phyloP scores from a whole-genome alignment of 495 filamentous ascomycete species.

The Penicillium dipodomyicola region DNA sequence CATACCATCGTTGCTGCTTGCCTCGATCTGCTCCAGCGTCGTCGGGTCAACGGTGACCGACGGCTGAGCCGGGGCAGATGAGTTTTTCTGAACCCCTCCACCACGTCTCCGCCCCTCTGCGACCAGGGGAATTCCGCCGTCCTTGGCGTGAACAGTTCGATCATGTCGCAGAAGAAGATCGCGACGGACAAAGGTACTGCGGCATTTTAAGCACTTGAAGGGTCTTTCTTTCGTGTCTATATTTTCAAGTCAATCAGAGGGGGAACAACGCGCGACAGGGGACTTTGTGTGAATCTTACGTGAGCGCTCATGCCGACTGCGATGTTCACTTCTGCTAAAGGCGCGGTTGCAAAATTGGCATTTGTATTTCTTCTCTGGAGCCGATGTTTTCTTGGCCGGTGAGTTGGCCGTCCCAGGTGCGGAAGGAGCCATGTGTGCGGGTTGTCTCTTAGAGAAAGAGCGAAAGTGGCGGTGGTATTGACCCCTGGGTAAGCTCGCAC shows the following conservation, averaged over 20 bases:
- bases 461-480: constrained; percentile 46
- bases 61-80: constrained; percentile 73
- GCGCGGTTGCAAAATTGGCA: constrained; percentile 98
- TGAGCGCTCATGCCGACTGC: constrained; percentile 94
- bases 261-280: constrained; percentile 9
- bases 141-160: constrained; percentile 97
- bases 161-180: constrained; percentile 96
- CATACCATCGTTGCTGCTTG: constrained; percentile 81
- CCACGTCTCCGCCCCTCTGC: constrained; percentile 90
- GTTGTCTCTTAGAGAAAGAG: constrained; percentile 38
- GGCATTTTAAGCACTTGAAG: constrained; percentile 97
- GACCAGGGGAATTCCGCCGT: constrained; percentile 91
- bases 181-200: constrained; percentile 96
- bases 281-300: constrained; percentile 63
- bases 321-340: constrained; percentile 95
- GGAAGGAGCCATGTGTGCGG: constrained; percentile 46
- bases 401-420: constrained; percentile 64
- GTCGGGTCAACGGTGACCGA: constrained; percentile 82
- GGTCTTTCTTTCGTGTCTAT: constrained; percentile 97
- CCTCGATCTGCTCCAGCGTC: constrained; percentile 91
- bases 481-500: constrained; percentile 52
- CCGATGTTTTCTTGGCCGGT: constrained; percentile 58
- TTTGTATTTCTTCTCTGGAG: constrained; percentile 96
- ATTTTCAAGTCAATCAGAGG: constrained; percentile 5
- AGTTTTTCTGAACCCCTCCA: constrained; percentile 57